Percentiles rank a stretch among this genome's conserved stretches.
phyloP scores from a whole-genome alignment of 495 filamentous ascomycete genomes.

The Pseudomonodictys pantanalensis region DNA sequence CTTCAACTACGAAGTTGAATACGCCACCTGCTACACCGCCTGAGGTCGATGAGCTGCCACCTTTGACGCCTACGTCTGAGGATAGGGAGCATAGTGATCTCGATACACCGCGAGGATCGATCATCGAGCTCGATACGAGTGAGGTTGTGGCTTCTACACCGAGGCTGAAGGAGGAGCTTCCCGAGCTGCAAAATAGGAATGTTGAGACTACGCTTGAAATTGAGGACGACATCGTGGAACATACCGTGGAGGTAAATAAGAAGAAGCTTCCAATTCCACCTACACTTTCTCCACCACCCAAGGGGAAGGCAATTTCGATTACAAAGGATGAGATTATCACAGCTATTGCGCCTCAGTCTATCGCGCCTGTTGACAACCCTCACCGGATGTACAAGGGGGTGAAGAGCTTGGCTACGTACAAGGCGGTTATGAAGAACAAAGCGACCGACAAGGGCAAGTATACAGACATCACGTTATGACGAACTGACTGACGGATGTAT shows the following conservation, averaged over 20 bases:
- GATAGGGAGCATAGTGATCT: conserved; percentile 1
- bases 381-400: conserved; percentile 19
- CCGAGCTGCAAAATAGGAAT: too few species aligned
- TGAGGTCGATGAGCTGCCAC: conserved; percentile 20
- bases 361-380: not conserved
- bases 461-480: not conserved
- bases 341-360: not conserved
- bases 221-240: conserved; percentile 13
- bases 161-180: not conserved
- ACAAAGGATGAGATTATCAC: conserved; percentile 4
- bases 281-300: conserved; percentile 5
- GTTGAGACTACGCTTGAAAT: not conserved
- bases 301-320: not conserved
- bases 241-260: conserved; percentile 17
- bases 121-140: not conserved
- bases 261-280: conserved; percentile 12
- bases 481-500: not conserved
- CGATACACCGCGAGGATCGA: conserved; percentile 3
- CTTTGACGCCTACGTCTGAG: conserved; percentile 20
- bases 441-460: conserved; percentile 14
- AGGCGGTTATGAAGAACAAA: conserved; percentile 13
- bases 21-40: conserved; percentile 16
- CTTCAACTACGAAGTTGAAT: not conserved
- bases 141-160: not conserved
- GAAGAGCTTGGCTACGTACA: conserved; percentile 16